Conservation (phyloP, 805 yeast species). For the Pichia cephalocereana region DNA sequence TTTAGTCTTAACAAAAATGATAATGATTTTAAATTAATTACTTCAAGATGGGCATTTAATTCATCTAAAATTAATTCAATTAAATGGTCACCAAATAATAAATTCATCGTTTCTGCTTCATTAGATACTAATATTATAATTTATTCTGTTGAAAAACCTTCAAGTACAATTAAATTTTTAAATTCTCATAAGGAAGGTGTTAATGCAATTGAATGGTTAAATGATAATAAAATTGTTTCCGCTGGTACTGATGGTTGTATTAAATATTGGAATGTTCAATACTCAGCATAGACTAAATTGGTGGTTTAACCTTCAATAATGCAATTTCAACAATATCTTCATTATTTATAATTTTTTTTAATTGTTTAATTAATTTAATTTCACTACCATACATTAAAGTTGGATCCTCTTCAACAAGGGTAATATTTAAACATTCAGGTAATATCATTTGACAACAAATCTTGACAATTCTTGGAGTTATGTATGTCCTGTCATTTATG, state of each 20-base stretch:
- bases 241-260: slow-evolving; percentile 79
- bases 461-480: slow-evolving; percentile 45
- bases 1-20: slow-evolving; percentile 33
- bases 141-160: slow-evolving; percentile 72
- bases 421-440: slow-evolving; percentile 35
- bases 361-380: slow-evolving; percentile 28
- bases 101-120: slow-evolving; percentile 69
- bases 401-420: slow-evolving; percentile 37
- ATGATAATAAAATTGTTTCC: slow-evolving; percentile 42
- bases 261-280: slow-evolving; percentile 55
- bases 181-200: slow-evolving; percentile 91
- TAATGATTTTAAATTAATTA: slow-evolving; percentile 44
- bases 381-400: slow-evolving; percentile 51
- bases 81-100: slow-evolving; percentile 69
- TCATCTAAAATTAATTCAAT: slow-evolving; percentile 72
- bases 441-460: slow-evolving; percentile 38
- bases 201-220: slow-evolving; percentile 59
- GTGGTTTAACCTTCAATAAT: slow-evolving; percentile 41
- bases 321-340: slow-evolving; percentile 45
- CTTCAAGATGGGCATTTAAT: slow-evolving; percentile 95
- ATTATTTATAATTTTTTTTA: slow-evolving; percentile 37
- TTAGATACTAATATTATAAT: slow-evolving; percentile 74
- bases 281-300: slow-evolving; percentile 25
- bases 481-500: slow-evolving; percentile 31
- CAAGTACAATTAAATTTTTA: slow-evolving; percentile 60